Evolutionary conservation across 2,329 filamentous ascomycete species (phyloP).

Genomic region (Aspergillus glaucus): DNA sequence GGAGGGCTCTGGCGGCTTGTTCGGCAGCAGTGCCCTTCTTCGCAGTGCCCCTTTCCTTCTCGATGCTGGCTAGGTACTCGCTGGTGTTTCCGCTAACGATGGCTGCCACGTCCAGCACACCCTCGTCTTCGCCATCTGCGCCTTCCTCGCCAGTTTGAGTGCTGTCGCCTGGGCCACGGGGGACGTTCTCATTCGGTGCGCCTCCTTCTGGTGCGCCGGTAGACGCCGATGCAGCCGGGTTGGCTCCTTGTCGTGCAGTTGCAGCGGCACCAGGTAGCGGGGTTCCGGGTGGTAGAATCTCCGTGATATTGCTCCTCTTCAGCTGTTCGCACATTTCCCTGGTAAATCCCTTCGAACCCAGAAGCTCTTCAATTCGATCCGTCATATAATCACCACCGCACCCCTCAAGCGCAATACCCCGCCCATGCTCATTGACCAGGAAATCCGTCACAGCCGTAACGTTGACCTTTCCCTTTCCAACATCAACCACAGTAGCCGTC

Average conservation of each 20-base stretch:
- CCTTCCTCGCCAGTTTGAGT: conserved; percentile 50
- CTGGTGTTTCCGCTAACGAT: conserved; percentile 60
- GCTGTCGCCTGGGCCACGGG: conserved; percentile 49
- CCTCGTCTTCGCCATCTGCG: conserved; percentile 51
- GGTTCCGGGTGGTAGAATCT: conserved; percentile 51
- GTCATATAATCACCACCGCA: conserved; percentile 90
- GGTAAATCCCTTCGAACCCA: conserved; percentile 53
- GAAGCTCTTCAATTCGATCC: conserved; percentile 59
- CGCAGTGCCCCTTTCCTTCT: conserved; percentile 54
- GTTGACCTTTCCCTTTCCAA: conserved; percentile 88
- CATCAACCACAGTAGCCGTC: conserved; percentile 80
- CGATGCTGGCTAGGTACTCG: conserved; percentile 57
- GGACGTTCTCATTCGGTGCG: conserved; percentile 37
- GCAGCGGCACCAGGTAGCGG: conserved; percentile 48
- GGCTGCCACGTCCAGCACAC: conserved; percentile 58
- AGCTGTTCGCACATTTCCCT: conserved; percentile 60
- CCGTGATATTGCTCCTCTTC: conserved; percentile 58
- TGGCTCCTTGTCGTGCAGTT: conserved; percentile 36
- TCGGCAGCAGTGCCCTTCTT: conserved; percentile 46
- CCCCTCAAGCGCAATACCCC: conserved; percentile 54
- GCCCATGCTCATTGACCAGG: conserved; percentile 61
- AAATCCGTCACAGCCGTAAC: conserved; percentile 86
- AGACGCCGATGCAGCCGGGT: conserved; percentile 52
- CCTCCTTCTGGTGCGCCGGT: conserved; percentile 44
- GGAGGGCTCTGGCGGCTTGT: conserved; percentile 43